Conservation (phyloP, 139 green algal genomes). For the Chlamydomonas sp. region DNA sequence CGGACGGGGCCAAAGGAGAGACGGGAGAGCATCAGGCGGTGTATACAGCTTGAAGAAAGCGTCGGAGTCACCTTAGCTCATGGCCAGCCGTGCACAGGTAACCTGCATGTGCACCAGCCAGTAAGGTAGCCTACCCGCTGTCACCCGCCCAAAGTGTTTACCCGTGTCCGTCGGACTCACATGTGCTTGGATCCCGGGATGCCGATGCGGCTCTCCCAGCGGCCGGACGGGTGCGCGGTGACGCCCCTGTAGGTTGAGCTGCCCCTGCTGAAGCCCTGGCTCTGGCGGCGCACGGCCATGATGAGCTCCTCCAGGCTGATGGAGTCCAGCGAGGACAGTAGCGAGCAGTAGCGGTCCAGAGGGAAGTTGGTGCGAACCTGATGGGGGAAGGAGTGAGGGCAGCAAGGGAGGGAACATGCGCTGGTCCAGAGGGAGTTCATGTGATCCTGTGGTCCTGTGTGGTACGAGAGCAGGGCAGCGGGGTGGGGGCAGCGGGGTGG, state of each 20-base stretch:
- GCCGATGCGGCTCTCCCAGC: slow-evolving; percentile 91
- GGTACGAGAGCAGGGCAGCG: background rate
- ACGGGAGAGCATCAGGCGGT: background rate
- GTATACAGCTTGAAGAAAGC: background rate
- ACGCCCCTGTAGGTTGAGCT: slow-evolving; percentile 85
- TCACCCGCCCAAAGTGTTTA: no score
- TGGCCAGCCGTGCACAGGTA: no score
- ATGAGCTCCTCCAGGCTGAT: slow-evolving; percentile 92
- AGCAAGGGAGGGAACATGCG: background rate
- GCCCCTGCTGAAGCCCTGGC: slow-evolving; percentile 91
- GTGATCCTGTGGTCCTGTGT: background rate
- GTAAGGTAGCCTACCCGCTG: background rate
- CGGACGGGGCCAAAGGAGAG: slow-evolving; percentile 14
- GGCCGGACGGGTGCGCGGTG: slow-evolving; percentile 82
- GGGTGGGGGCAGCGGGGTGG: no score
- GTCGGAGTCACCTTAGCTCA: no score
- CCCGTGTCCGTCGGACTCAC: background rate
- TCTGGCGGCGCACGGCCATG: slow-evolving; percentile 88
- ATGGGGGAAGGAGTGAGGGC: background rate
- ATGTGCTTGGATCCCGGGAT: slow-evolving; percentile 80
- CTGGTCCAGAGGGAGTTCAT: no score
- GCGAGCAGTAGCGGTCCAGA: slow-evolving; percentile 71
- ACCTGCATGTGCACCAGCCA: background rate
- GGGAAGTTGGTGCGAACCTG: slow-evolving; percentile 47
- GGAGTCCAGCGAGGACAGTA: slow-evolving; percentile 76